Evolutionary conservation across 2,329 filamentous ascomycete genomes (phyloP).

Genomic region (Ceratocystiopsis minuta): DNA sequence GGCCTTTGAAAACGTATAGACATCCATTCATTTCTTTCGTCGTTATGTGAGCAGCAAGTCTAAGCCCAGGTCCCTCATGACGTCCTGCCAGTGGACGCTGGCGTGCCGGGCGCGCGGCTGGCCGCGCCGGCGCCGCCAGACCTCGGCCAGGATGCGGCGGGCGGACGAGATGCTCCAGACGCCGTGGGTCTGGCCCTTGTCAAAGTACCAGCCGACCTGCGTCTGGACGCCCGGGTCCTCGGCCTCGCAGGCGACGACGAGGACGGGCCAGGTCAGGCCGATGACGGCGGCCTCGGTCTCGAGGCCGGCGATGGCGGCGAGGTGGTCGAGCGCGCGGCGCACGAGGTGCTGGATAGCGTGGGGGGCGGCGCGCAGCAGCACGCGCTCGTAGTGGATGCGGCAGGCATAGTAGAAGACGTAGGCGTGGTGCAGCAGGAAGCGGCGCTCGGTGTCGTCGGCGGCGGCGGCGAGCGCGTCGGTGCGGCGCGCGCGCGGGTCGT

Average conservation of each 20-base stretch:
- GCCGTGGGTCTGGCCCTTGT: constrained; percentile 1
- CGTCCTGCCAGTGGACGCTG: not conserved
- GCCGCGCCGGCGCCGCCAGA: not conserved
- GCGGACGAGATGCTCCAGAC: constrained; percentile 3
- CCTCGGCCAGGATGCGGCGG: not conserved
- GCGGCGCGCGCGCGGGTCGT: constrained; percentile 1
- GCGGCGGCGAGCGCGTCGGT: not conserved
- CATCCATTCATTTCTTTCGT: too few species aligned
- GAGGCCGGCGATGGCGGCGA: not conserved
- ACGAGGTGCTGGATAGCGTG: not conserved
- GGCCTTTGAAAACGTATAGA: too few species aligned
- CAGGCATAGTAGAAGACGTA: constrained; percentile 2
- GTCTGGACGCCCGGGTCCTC: not conserved
- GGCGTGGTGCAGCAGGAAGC: constrained; percentile 1
- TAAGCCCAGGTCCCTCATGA: not conserved
- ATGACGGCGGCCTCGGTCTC: not conserved
- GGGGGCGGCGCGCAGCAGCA: not conserved
- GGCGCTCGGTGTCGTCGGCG: not conserved
- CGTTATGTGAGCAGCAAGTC: constrained; percentile 1
- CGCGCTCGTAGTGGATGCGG: constrained; percentile 3
- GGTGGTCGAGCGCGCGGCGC: not conserved
- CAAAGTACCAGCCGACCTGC: constrained; percentile 1
- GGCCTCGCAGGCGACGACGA: constrained; percentile 1
- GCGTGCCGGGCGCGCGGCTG: not conserved
- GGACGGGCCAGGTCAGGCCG: constrained; percentile 1